Evolutionary conservation across 2,329 filamentous ascomycete species (phyloP), one percentile per base, ranked within the genome.

Genomic region (Neurospora sp.): DNA sequence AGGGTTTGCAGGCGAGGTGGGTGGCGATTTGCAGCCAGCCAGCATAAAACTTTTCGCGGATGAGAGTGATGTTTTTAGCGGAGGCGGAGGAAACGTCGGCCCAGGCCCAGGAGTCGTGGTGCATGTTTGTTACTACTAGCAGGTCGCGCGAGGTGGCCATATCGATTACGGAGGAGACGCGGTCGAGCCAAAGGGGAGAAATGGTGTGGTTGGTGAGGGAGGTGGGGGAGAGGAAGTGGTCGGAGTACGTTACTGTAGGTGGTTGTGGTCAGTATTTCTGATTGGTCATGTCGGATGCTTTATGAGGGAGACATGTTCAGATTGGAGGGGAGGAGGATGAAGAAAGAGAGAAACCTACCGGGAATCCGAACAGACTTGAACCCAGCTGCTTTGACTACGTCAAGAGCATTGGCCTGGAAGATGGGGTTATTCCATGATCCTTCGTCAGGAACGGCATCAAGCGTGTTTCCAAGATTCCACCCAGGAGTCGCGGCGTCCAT

Each of bases 401-500:
- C 80, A 70, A 89, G 86, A 0, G 85, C 87, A 1, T 76, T 75
- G 2, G 78, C 79, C 6, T 82, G 78, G 0, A 87, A 85, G 0
- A 84, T 81, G 0, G 82, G 80, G 70, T 89, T 89, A 73, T 86
- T 86, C 87, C 86, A 89, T 2, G 82, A 84, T 5, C 85, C 86
- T 75, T 89, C 87, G 67, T 83, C 79, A 5, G 86, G 83, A 8
- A 82, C 77, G 1, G 86, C 85, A 74, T 89, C 87, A 38, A 89
- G 81, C 0, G 86, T 87, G 70, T 89, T 89, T 10, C 87, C 87
- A 9, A 88, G 73, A 72, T 89, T 89, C 87, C 87, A 89, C 8
- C 87, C 86, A 0, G 86, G 84, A 67, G 84, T 84, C 52, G 87
- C 79, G 9, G 79, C 81, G 5, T 80, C 79, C 67, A 87, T 73